phyloP scores from a whole-genome alignment of 768 basidiomycete species.

The Hygrocybe coccinea region DNA sequence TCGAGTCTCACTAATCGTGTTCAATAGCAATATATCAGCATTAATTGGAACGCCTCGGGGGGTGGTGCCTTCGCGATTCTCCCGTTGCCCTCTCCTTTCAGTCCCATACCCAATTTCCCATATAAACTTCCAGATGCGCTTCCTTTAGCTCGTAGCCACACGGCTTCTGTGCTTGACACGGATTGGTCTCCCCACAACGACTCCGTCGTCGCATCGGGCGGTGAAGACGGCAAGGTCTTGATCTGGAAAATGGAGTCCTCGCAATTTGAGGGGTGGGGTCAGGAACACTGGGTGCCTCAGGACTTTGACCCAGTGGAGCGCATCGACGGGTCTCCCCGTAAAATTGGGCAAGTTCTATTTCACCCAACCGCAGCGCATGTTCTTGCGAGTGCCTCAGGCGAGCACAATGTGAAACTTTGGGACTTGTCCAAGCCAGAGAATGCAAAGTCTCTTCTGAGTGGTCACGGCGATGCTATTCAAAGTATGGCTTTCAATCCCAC shows the following conservation, averaged over 20 bases:
- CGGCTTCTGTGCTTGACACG: conserved; percentile 85
- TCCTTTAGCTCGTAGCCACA: conserved; percentile 85
- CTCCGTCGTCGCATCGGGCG: conserved; percentile 81
- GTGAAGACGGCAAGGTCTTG: conserved; percentile 90
- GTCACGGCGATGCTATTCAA: conserved; percentile 88
- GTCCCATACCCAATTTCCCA: conserved; percentile 49
- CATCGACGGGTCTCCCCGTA: conserved; percentile 75
- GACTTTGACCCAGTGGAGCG: conserved; percentile 85
- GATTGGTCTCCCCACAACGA: conserved; percentile 97
- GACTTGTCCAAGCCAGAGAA: conserved; percentile 75
- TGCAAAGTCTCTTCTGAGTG: conserved; percentile 54
- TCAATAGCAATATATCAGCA: conserved; percentile 70
- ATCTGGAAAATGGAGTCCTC: conserved; percentile 77
- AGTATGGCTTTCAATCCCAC: conserved; percentile 74
- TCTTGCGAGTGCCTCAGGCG: conserved; percentile 73
- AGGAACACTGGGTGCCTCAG: conserved; percentile 72
- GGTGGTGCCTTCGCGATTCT: conserved; percentile 94
- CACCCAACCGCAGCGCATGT: conserved; percentile 88
- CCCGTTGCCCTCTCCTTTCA: conserved; percentile 74
- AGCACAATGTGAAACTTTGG: conserved; percentile 87
- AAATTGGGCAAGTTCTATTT: conserved; percentile 91
- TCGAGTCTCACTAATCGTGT: conserved; percentile 9
- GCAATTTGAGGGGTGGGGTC: conserved; percentile 79
- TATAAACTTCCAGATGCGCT: conserved; percentile 87
- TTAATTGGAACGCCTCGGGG: conserved; percentile 93